phyloP scores from a whole-genome alignment of 257 asterid species.

The Prunella vulgaris region DNA sequence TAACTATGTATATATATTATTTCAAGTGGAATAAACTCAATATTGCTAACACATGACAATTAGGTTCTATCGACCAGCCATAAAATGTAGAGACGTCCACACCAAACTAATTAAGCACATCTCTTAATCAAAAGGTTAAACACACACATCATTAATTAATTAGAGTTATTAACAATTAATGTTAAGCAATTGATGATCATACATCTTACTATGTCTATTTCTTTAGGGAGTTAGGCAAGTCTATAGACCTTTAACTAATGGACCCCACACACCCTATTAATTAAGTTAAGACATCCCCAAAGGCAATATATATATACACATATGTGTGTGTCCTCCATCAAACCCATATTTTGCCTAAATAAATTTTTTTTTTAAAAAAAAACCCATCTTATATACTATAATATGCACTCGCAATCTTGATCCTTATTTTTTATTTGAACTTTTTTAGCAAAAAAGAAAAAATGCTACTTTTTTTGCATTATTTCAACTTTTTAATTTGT shows the following conservation, averaged over 20 bases:
- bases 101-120: neutral
- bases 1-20: too few species aligned
- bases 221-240: neutral
- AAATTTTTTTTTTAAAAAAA: too few species aligned
- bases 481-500: neutral
- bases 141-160: neutral
- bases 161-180: neutral
- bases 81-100: neutral
- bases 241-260: neutral
- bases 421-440: too few species aligned
- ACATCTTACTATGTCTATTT: neutral
- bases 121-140: neutral
- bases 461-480: neutral
- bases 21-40: neutral
- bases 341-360: neutral
- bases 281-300: neutral
- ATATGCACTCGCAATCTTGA: neutral
- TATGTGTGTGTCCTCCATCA: neutral
- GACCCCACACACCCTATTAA: neutral
- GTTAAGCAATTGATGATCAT: neutral
- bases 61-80: neutral
- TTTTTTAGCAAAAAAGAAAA: neutral
- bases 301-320: neutral
- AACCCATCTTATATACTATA: too few species aligned
- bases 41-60: neutral